Conservation (phyloP, 2,329 filamentous ascomycete genomes). For the Trichothecium sympodiale region DNA sequence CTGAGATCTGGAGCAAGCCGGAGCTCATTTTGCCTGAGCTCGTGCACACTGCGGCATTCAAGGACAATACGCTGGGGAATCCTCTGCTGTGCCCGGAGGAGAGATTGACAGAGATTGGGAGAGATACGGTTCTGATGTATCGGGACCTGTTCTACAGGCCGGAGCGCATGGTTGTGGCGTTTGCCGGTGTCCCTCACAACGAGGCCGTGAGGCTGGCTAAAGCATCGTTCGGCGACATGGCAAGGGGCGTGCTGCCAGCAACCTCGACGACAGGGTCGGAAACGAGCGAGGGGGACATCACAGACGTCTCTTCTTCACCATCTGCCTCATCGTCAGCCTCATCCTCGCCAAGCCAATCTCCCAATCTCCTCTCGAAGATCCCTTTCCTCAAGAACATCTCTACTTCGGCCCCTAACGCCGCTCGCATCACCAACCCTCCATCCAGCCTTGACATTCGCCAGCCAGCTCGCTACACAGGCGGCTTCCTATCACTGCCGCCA, state of each 20-base stretch:
- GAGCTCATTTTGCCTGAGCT: slow-evolving; percentile 92
- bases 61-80: slow-evolving; percentile 91
- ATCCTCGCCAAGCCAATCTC: slow-evolving; percentile 31
- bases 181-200: slow-evolving; percentile 78
- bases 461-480: slow-evolving; percentile 81
- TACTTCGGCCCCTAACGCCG: slow-evolving; percentile 54
- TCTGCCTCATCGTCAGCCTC: slow-evolving; percentile 18
- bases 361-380: slow-evolving; percentile 67
- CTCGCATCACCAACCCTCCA: slow-evolving; percentile 35
- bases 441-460: slow-evolving; percentile 44
- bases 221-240: slow-evolving; percentile 88
- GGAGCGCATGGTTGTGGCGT: slow-evolving; percentile 87
- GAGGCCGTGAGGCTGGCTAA: slow-evolving; percentile 71
- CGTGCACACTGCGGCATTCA: slow-evolving; percentile 90
- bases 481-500: slow-evolving; percentile 75
- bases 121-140: slow-evolving; percentile 64
- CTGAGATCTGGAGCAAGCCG: slow-evolving; percentile 95
- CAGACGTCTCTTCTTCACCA: not conserved
- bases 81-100: slow-evolving; percentile 86
- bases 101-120: slow-evolving; percentile 63
- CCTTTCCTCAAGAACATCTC: slow-evolving; percentile 87
- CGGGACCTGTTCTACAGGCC: slow-evolving; percentile 75
- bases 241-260: slow-evolving; percentile 34
- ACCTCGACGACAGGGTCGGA: slow-evolving; percentile 48
- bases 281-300: slow-evolving; percentile 31